These are phyloP conservation scores for Rhytidiadelphus loreus DNA, from an alignment of 225 moss, liverwort and hornwort genomes.

Conservation along the genomic window DNA sequence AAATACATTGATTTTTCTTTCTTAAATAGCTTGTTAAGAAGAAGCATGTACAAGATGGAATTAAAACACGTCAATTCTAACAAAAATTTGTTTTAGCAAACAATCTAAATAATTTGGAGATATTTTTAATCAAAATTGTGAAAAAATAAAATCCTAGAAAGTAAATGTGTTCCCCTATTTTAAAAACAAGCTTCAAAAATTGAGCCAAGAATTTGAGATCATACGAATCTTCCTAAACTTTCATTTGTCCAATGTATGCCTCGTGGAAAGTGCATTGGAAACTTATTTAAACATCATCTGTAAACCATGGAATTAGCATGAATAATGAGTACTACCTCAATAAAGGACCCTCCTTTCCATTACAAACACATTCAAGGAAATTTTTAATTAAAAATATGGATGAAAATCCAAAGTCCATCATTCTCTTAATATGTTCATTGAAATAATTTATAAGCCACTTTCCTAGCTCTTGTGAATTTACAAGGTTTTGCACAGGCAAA, in stretches of 20 bases:
- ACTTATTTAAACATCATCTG: background rate
- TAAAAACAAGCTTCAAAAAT: background rate
- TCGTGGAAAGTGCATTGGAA: fast-evolving
- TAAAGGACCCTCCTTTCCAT: background rate
- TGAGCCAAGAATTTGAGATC: background rate
- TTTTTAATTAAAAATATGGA: background rate
- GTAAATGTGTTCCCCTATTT: background rate
- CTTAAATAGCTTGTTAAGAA: background rate
- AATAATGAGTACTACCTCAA: no score
- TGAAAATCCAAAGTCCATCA: fast-evolving
- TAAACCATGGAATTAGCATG: fast-evolving
- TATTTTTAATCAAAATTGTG: no score
- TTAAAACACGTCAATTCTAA: background rate
- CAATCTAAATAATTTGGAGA: background rate
- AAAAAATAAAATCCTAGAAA: background rate
- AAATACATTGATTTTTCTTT: background rate
- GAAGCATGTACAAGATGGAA: background rate
- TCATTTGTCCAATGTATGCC: background rate
- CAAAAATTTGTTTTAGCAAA: background rate
- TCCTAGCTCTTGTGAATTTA: background rate
- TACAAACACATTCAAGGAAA: background rate
- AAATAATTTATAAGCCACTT: background rate
- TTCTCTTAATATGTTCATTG: background rate
- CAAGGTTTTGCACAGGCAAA: background rate
- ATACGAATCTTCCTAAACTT: no score